These are phyloP conservation scores for Leccinum fuscescens DNA, from an alignment of 1,284 basidiomycete genomes.

Conservation along the genomic window DNA sequence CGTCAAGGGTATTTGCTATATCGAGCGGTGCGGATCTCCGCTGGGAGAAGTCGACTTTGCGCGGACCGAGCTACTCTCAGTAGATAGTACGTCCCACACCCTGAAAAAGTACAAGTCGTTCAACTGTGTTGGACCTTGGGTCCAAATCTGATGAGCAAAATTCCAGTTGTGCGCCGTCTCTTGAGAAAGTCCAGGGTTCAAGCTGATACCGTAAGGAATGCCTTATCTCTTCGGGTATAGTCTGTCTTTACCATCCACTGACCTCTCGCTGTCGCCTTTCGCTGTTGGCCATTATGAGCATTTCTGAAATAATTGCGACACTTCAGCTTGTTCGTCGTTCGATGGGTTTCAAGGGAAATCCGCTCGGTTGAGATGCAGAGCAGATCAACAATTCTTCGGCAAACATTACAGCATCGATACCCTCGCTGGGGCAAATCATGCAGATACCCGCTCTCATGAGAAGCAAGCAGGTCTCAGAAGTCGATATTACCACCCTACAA, in stretches of 20 bases:
- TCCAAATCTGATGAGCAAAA: not conserved
- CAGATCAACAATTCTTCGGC: not conserved
- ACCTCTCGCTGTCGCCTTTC: not conserved
- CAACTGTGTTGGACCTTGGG: not conserved
- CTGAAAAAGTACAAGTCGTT: slow-evolving; percentile 1
- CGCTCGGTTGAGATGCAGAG: not conserved
- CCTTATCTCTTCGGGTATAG: not conserved
- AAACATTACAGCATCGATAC: not conserved
- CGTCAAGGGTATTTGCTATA: not conserved
- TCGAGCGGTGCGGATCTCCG: not conserved
- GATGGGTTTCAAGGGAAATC: not conserved
- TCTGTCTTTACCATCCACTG: not conserved
- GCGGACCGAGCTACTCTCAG: not conserved
- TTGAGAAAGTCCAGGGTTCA: not conserved
- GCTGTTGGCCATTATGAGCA: not conserved
- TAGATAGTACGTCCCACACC: not conserved
- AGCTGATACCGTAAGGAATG: not conserved
- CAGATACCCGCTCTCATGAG: not conserved
- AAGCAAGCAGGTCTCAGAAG: not conserved
- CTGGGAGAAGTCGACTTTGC: not conserved
- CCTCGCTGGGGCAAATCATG: not conserved
- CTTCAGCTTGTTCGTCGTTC: not conserved
- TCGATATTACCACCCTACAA: not conserved
- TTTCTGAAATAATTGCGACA: not conserved
- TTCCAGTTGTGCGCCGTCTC: not conserved